Percentiles rank a stretch among this genome's conserved stretches.
Conservation (phyloP, 2,329 filamentous ascomycete species). For the Aureobasidium sp. region DNA sequence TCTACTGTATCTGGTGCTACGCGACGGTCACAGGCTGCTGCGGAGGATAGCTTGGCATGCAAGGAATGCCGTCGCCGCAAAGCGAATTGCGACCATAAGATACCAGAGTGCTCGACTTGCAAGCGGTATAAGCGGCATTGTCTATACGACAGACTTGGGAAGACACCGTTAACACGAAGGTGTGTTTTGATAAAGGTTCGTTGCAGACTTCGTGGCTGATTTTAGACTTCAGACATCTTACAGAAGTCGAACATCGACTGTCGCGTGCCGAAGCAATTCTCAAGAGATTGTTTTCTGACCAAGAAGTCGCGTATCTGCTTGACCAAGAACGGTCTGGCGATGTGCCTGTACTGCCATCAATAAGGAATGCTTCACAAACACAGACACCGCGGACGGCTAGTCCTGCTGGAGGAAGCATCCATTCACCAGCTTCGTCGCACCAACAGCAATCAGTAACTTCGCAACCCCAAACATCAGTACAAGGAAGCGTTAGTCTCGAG, state of each 20-base stretch:
- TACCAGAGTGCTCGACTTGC: slow-evolving; percentile 13
- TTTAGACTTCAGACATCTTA: slow-evolving; percentile 1
- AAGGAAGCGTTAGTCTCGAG: neutral
- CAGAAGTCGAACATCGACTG: slow-evolving; percentile 14
- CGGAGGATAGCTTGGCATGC: slow-evolving; percentile 13
- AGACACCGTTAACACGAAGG: slow-evolving; percentile 12
- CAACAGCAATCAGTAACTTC: neutral
- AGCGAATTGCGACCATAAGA: slow-evolving; percentile 13
- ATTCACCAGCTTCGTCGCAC: neutral
- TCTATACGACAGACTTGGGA: slow-evolving; percentile 6
- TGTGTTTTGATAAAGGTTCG: neutral
- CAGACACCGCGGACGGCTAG: neutral
- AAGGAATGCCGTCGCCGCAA: slow-evolving; percentile 16
- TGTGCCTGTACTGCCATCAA: slow-evolving; percentile 3
- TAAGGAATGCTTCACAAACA: neutral
- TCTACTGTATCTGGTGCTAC: neutral
- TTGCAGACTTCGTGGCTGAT: neutral
- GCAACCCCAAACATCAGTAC: neutral
- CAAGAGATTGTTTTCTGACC: slow-evolving; percentile 6
- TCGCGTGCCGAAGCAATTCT: slow-evolving; percentile 10
- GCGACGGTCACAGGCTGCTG: slow-evolving; percentile 7
- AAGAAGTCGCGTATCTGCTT: slow-evolving; percentile 12
- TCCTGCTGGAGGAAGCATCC: neutral
- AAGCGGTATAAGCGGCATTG: slow-evolving; percentile 12
- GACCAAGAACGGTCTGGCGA: slow-evolving; percentile 12